Percentiles rank a stretch among this genome's conserved stretches.
Evolutionary conservation across 2,329 filamentous ascomycete species (phyloP).

Genomic region (Daldinia sp.): DNA sequence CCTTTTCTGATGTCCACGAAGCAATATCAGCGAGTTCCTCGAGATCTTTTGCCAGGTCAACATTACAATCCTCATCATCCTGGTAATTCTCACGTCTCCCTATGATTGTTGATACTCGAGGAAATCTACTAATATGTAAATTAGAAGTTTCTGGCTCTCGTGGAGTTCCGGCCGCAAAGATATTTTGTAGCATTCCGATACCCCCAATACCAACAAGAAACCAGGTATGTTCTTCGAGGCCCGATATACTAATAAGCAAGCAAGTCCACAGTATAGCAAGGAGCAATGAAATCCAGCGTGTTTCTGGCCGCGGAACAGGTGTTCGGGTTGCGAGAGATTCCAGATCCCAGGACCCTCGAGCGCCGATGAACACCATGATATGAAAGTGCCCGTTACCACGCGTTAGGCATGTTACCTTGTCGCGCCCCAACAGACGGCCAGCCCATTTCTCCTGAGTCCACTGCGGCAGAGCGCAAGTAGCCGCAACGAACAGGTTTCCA

Average conservation of each 20-base stretch:
- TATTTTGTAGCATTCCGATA: neutral
- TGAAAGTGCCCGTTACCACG: neutral
- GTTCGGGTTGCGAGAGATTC: neutral
- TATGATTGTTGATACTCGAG: neutral
- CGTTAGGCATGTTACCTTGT: neutral
- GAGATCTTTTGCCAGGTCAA: neutral
- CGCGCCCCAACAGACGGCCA: neutral
- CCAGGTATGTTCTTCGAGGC: neutral
- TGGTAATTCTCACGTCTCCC: neutral
- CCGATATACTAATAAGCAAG: neutral
- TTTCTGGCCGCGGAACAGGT: neutral
- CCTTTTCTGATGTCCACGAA: neutral
- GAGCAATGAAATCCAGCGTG: neutral
- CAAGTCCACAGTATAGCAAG: neutral
- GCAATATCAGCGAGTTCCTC: neutral
- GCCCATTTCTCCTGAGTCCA: no score
- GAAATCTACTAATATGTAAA: neutral
- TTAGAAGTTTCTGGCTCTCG: neutral
- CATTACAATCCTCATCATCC: neutral
- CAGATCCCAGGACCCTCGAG: neutral
- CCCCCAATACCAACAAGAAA: constrained; percentile 1
- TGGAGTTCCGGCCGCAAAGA: neutral
- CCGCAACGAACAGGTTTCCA: no score
- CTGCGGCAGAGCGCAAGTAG: no score
- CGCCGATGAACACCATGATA: neutral